Base-by-base conservation (phyloP, 2,329 filamentous ascomycete species). In the Graphilbum sp. region DNA sequence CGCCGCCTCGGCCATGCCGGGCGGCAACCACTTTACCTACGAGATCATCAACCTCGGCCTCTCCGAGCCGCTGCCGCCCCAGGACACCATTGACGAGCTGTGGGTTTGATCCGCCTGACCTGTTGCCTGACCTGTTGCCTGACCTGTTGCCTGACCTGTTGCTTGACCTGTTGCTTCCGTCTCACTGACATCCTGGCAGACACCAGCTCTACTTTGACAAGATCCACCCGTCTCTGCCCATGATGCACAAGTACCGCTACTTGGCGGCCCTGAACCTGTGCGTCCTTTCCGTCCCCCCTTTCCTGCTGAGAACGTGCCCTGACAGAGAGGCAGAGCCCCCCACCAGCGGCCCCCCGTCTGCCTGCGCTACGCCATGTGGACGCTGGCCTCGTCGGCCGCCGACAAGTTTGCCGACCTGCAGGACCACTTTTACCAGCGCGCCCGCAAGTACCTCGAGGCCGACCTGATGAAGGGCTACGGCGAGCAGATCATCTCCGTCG, bases 311-410 rank as follows among this genome's bases (percentile, higher is more conserved):
- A 20, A 23, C 34, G 17, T 40, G n/a, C n/a, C n/a, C n/a, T n/a
- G n/a, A n/a, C n/a, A n/a, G 24, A 33, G 34, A 17, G 36, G 27
- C 43, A 77, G 72, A 38, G 74, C 84, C n/a, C 85, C 85, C 16
- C 76, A 76, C 44, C 78, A 86, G 62, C 75, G 88, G 20, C 88
- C 90, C 2, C 85, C 88, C 0, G 75, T 94, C 23, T 85, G 81
- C 46, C 61, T 98, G 36, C 76, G 90, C 48, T 98, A 98, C 59
- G 85, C 83, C 39, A 92, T 96, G 67, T 96, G 88, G 88, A 83
- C 79, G n/a, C 62, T 86, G 50, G 86, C 88, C n/a, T 87, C 85
- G 44, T 79, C 83, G 5, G 71, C 87, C 32, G 76, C 74, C 3
- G 85, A 94, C 41, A 90, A 86, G 52, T 95, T 83, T 54, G 64